phyloP scores from a whole-genome alignment of 495 filamentous ascomycete species.

The Aspergillus biplanus region DNA sequence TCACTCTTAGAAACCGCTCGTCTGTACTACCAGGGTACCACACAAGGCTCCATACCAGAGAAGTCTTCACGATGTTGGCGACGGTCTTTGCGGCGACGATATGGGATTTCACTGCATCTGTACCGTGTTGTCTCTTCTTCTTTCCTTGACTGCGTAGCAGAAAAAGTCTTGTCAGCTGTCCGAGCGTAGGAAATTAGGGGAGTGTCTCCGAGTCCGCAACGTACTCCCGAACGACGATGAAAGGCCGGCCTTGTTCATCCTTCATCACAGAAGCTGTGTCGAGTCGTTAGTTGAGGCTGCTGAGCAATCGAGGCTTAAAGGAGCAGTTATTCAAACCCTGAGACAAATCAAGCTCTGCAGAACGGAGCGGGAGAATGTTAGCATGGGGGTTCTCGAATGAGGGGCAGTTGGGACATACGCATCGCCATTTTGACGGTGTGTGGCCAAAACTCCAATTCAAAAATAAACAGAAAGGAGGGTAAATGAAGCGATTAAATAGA shows the following conservation, averaged over 20 bases:
- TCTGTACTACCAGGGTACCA: background rate
- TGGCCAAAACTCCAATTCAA: slow-evolving; percentile 32
- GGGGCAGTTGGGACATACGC: slow-evolving; percentile 57
- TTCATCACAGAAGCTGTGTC: slow-evolving; percentile 70
- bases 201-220: slow-evolving; percentile 40
- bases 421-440: slow-evolving; percentile 63
- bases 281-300: slow-evolving; percentile 31
- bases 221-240: slow-evolving; percentile 98
- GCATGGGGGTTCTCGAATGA: slow-evolving; percentile 33
- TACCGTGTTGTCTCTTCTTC: slow-evolving; percentile 96
- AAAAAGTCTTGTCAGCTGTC: slow-evolving; percentile 25
- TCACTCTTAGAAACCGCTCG: slow-evolving; percentile 26
- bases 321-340: slow-evolving; percentile 54
- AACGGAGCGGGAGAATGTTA: slow-evolving; percentile 30
- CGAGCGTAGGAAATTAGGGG: slow-evolving; percentile 14
- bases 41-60: slow-evolving; percentile 57
- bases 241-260: slow-evolving; percentile 95
- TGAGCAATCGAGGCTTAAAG: background rate
- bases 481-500: slow-evolving; percentile 9
- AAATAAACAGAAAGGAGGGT: slow-evolving; percentile 20
- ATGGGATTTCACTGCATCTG: slow-evolving; percentile 95
- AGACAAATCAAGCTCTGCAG: slow-evolving; percentile 72
- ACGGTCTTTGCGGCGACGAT: slow-evolving; percentile 96
- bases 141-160: slow-evolving; percentile 76
- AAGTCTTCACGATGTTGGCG: slow-evolving; percentile 96